Conservation (phyloP, 108 stramenopile genomes). For the Cyclotella cryptica region DNA sequence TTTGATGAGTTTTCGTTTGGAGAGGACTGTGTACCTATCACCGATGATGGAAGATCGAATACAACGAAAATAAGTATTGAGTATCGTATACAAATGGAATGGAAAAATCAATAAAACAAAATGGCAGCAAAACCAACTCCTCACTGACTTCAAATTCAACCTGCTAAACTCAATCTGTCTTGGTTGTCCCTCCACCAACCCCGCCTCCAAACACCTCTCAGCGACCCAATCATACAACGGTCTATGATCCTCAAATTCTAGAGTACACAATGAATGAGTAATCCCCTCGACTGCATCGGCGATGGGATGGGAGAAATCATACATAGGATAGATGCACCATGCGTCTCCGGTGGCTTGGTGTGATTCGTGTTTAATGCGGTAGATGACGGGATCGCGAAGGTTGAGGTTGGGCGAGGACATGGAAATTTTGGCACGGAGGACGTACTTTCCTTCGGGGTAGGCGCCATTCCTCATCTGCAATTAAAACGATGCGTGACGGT, state of each 20-base stretch:
- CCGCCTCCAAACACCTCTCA: conserved; percentile 74
- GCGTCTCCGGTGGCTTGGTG: conserved; percentile 91
- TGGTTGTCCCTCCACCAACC: conserved; percentile 69
- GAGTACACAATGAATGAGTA: conserved; percentile 91
- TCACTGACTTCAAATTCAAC: conserved; percentile 80
- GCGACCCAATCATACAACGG: conserved; percentile 93
- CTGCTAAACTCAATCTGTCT: conserved; percentile 94
- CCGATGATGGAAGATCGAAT: background rate
- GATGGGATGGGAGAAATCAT: conserved; percentile 94
- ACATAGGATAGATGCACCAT: conserved; percentile 96
- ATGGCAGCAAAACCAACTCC: conserved; percentile 5
- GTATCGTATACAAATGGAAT: background rate
- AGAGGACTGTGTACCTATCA: conserved; percentile 78
- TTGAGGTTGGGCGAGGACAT: conserved; percentile 93
- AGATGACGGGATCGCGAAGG: conserved; percentile 91
- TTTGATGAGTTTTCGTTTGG: conserved; percentile 88
- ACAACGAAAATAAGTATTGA: background rate
- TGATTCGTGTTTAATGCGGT: conserved; percentile 90
- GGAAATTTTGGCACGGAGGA: conserved; percentile 92
- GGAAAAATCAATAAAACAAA: background rate
- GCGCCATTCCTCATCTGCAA: conserved; percentile 74
- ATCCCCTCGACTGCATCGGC: conserved; percentile 90
- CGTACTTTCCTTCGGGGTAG: conserved; percentile 74
- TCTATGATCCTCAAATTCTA: conserved; percentile 95
- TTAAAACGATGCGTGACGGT: background rate